Percentiles rank a stretch among this genome's conserved stretches.
Conservation (phyloP, 306 rosid genomes). For the Chamaecrista fasciculata region DNA sequence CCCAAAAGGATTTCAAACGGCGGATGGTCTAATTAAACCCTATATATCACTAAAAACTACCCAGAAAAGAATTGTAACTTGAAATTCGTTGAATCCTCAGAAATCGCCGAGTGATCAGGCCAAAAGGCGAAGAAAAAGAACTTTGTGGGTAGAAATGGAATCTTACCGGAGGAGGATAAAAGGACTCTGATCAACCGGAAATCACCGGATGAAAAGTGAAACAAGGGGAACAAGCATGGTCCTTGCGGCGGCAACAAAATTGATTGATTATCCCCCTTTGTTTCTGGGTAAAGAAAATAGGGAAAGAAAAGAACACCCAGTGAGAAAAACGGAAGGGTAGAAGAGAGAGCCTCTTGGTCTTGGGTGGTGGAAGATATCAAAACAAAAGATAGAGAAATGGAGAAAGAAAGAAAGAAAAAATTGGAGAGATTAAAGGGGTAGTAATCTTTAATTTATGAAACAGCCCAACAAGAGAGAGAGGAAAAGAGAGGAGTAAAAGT, state of each 20-base stretch:
- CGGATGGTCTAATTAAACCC: conserved; percentile 26
- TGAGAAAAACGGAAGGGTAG: conserved; percentile 42
- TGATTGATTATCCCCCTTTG: conserved; percentile 9
- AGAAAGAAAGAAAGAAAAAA: conserved; percentile 18
- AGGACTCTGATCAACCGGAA: conserved; percentile 44
- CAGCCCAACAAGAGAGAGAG: conserved; percentile 43
- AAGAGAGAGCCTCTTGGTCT: conserved; percentile 27
- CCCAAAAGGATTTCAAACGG: conserved; percentile 1
- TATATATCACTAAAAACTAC: background rate
- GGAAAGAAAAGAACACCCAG: conserved; percentile 35
- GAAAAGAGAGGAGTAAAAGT: conserved; percentile 47
- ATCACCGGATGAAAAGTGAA: conserved; percentile 35
- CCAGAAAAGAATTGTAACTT: conserved; percentile 35
- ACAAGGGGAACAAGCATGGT: conserved; percentile 12
- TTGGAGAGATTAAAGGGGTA: conserved; percentile 48
- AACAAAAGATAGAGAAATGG: background rate
- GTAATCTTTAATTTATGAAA: conserved; percentile 56
- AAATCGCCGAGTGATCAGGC: conserved; percentile 40
- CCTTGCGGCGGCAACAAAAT: conserved; percentile 9
- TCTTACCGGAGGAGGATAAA: conserved; percentile 28
- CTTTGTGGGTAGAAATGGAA: conserved; percentile 19
- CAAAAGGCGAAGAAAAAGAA: background rate
- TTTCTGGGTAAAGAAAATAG: conserved; percentile 25
- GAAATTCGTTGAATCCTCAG: conserved; percentile 27
- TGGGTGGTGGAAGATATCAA: conserved; percentile 55